A percentile compares a stretch with the other conserved stretches of the same genome.
These are phyloP conservation scores for Cyathus striatus DNA, from an alignment of 768 basidiomycete species.

Conservation along the genomic window DNA sequence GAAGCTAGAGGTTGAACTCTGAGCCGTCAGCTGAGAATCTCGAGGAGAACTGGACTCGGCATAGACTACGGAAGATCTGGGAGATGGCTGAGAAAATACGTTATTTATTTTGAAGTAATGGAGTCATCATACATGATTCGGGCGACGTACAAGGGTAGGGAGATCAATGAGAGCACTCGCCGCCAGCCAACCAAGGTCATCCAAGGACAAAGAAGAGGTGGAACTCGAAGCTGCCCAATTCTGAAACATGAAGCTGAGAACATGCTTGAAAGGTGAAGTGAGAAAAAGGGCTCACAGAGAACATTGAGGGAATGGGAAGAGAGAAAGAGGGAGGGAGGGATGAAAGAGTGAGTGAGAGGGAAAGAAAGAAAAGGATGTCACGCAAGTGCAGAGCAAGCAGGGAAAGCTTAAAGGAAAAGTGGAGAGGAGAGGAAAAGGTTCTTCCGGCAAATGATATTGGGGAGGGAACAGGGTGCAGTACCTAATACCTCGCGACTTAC, in stretches of 20 bases:
- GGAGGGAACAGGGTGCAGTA: slow-evolving; percentile 16
- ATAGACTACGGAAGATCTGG: slow-evolving; percentile 1
- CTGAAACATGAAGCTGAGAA: slow-evolving; percentile 11
- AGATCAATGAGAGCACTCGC: slow-evolving; percentile 21
- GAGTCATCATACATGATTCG: too few species aligned
- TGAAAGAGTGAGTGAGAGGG: slow-evolving; percentile 7
- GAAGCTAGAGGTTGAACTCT: too few species aligned
- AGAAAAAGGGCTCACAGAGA: slow-evolving; percentile 1
- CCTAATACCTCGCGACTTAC: slow-evolving; percentile 38
- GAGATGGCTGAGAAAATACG: too few species aligned
- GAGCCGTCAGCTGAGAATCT: too few species aligned
- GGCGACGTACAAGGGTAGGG: slow-evolving; percentile 3
- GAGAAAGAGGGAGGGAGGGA: slow-evolving; percentile 9
- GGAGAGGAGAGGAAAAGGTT: slow-evolving; percentile 6
- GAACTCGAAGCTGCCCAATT: slow-evolving; percentile 23
- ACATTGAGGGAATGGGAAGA: slow-evolving; percentile 10
- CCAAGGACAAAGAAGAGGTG: slow-evolving; percentile 19
- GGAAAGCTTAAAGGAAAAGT: slow-evolving; percentile 2
- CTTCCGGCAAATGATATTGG: slow-evolving; percentile 9
- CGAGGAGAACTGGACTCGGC: too few species aligned
- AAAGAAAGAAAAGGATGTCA: slow-evolving; percentile 13
- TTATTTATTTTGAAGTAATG: too few species aligned
- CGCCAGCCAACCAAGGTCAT: slow-evolving; percentile 45
- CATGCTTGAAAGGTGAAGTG: slow-evolving; percentile 1
- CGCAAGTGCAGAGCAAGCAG: slow-evolving; percentile 8